Conservation (phyloP, 495 filamentous ascomycete species). For the Tetracladium setigerum region DNA sequence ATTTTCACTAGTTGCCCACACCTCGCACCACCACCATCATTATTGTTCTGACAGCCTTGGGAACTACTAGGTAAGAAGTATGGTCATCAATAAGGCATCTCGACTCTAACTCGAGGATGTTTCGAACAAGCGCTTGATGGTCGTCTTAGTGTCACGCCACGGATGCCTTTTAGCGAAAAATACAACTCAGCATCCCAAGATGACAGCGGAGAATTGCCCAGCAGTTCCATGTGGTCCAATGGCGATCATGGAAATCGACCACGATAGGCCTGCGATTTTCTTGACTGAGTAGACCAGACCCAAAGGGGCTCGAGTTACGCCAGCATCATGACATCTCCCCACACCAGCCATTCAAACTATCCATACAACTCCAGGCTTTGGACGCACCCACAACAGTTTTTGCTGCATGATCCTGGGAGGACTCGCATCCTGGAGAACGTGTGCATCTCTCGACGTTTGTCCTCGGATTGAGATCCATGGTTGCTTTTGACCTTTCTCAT, state of each 20-base stretch:
- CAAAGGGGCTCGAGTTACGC: neutral
- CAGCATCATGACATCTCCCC: neutral
- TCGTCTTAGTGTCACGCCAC: slow-evolving; percentile 14
- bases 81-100: slow-evolving; percentile 7
- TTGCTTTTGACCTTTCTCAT: too few relatives aligned
- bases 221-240: neutral
- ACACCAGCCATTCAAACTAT: too few relatives aligned
- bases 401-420: too few relatives aligned
- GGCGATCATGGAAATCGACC: neutral
- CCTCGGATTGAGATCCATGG: too few relatives aligned
- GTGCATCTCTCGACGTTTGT: too few relatives aligned
- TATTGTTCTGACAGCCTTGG: neutral
- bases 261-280: neutral
- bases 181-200: too few relatives aligned
- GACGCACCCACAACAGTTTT: too few relatives aligned
- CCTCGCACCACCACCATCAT: neutral
- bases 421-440: too few relatives aligned
- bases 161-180: slow-evolving; percentile 1
- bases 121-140: slow-evolving; percentile 16
- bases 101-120: neutral
- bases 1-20: neutral
- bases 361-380: too few relatives aligned
- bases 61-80: neutral
- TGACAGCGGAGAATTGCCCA: too few relatives aligned
- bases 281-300: neutral